Evolutionary conservation across 345 rosid species (phyloP), one percentile per base, ranked within the genome.

Genomic region (Brassica juncea): DNA sequence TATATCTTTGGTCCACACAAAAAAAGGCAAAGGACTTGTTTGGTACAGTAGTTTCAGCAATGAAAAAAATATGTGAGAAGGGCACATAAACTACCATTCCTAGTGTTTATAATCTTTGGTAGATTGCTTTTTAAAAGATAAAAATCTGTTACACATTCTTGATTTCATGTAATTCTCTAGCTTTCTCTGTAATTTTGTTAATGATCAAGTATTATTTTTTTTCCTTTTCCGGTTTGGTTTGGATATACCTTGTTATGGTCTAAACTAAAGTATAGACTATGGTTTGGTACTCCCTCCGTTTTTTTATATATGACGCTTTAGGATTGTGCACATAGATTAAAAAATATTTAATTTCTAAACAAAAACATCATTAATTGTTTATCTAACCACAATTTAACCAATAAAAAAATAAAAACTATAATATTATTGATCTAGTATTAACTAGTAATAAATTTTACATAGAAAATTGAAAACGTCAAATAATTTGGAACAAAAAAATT

Each of bases 151-250:
- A 32, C 70, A 15, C 71, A 80, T 80, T 80, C 80, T 71, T 80
- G 73, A 27, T 66, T 75, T 49, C 34, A 32, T 49, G 70, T 68
- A 28, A 60, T 37, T 66, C 72, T 30, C 19, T 78, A 78, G 73
- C 52, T 66, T 78, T 62, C 71, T 80, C 75, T 70, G 83, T 80
- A 80, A 63, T 69, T 74, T 74, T 79, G 78, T 67, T 68, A 73
- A 73, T 80, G 66, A 62, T 73, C 67, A 72, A 23, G 52, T 69
- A 42, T 72, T 72, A 0, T 55, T 70, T 59, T 32, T 42, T 58
- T 1, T 25, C 15, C 4, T 19, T 10, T 11, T 28, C 32, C n/a
- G 35, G 80, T 54, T 65, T 37, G 49, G 63, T 72, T 78, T 72
- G 27, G 72, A 34, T 27, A 15, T 25, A 54, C 44, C 34, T 6